Evolutionary conservation across 768 basidiomycete genomes (phyloP).

Genomic region (Pleurotus platypus): DNA sequence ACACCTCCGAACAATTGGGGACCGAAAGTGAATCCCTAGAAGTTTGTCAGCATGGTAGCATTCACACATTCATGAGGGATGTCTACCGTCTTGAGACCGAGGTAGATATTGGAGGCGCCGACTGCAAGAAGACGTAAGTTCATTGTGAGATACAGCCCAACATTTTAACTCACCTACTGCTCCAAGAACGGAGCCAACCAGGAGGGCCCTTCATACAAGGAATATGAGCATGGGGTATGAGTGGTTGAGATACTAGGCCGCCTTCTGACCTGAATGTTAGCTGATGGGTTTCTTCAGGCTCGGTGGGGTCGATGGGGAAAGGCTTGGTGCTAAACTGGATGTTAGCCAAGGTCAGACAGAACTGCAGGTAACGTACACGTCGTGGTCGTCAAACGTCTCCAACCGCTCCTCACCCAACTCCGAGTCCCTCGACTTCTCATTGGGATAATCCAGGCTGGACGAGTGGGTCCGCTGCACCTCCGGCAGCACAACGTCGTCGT

Average conservation of each 20-base stretch:
- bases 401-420: constrained; percentile 21
- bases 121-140: constrained; percentile 20
- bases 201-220: constrained; percentile 30
- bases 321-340: constrained; percentile 33
- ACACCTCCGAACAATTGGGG: constrained; percentile 50
- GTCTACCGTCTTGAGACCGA: constrained; percentile 56
- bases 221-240: neutral
- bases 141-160: neutral
- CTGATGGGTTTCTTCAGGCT: constrained; percentile 45
- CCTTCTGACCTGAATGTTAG: constrained; percentile 41
- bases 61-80: too few species aligned
- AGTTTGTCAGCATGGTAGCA: neutral
- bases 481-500: neutral
- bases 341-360: neutral
- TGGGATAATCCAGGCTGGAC: constrained; percentile 11
- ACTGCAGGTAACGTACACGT: constrained; percentile 28
- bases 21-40: constrained; percentile 43
- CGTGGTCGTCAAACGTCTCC: constrained; percentile 30
- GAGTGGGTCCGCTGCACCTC: constrained; percentile 6
- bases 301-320: constrained; percentile 51
- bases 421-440: constrained; percentile 21
- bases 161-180: constrained; percentile 30
- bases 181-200: constrained; percentile 49
- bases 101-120: constrained; percentile 62
- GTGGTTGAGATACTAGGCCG: neutral